Base-by-base conservation (phyloP, 2,329 filamentous ascomycete species). In the Emergomyces orientalis region DNA sequence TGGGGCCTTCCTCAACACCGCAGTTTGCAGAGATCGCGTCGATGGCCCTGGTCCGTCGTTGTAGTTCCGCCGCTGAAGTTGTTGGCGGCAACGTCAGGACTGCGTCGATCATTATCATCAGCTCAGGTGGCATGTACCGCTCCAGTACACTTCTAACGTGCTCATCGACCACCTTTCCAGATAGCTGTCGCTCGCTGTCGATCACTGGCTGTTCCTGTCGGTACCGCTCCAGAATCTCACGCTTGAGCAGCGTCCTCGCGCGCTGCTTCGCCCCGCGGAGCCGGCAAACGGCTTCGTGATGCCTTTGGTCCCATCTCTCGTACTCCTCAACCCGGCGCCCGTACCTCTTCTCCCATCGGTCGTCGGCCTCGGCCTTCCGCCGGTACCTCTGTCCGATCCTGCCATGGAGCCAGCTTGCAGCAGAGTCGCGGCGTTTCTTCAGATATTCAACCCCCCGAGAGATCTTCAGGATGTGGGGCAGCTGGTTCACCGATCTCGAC, bases 11-110 rank as follows among this genome's bases (percentile, higher is more conserved):
- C 3, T 43, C 14, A 27, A 49, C n/a, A 25, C 39, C 3, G 22
- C 57, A 60, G 47, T 51, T 51, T 63, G 47, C n/a, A 25, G 17
- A n/a, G 37, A 51, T 7, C 1, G 25, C 14, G n/a, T 63, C 32
- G 17, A 63, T 63, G 17, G 22, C 32, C 0, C 17, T 49, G 30
- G 56, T 63, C 22, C 37, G 0, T 30, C 37, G 1, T 37, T 41
- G 45, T 19, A 54, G 32, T 37, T 63, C 37, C 9, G 8, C 37
- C 30, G 30, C 47, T 37, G 9, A 19, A 3, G 19, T 55, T n/a
- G 0, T 45, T 30, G 32, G 11, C 11, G 49, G 34, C 1, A 57
- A 13, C 3, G 19, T 57, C 13, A 57, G 32, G 2, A 37, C 54
- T 22, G 54, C 7, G 11, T 57, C 3, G 4, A 37, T 37, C 4